Percentiles rank a stretch among this genome's conserved stretches.
Conservation (phyloP, 2,329 filamentous ascomycete genomes). For the Fusarium xylarioides region DNA sequence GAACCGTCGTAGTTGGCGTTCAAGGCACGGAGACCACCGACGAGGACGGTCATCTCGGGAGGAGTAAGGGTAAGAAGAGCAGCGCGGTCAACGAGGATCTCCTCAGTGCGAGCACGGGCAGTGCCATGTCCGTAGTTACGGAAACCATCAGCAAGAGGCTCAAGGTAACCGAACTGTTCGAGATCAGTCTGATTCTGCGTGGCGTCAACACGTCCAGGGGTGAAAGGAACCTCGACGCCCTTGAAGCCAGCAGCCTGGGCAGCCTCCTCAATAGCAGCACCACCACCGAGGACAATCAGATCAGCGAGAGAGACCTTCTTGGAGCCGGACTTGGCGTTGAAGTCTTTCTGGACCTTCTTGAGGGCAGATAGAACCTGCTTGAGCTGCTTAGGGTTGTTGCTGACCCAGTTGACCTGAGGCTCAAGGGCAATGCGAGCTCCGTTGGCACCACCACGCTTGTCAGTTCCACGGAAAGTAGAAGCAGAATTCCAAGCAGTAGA, state of each 20-base stretch:
- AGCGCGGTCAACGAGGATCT: slow-evolving; percentile 76
- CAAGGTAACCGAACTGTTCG: slow-evolving; percentile 69
- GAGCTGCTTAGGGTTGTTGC: slow-evolving; percentile 77
- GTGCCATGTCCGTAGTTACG: slow-evolving; percentile 77
- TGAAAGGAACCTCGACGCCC: slow-evolving; percentile 72
- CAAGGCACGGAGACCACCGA: slow-evolving; percentile 77
- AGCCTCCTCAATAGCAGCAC: slow-evolving; percentile 77
- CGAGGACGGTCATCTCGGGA: slow-evolving; percentile 74
- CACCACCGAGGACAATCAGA: slow-evolving; percentile 78
- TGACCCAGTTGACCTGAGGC: slow-evolving; percentile 76
- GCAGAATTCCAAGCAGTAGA: slow-evolving; percentile 74
- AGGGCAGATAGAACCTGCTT: slow-evolving; percentile 68
- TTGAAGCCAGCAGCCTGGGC: slow-evolving; percentile 55
- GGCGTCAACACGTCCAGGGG: slow-evolving; percentile 76
- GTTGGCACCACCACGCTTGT: slow-evolving; percentile 86
- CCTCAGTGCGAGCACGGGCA: slow-evolving; percentile 69
- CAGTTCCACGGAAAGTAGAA: slow-evolving; percentile 76
- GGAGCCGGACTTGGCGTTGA: slow-evolving; percentile 59
- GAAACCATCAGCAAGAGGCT: slow-evolving; percentile 79
- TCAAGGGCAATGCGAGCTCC: slow-evolving; percentile 79
- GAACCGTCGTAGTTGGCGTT: slow-evolving; percentile 78
- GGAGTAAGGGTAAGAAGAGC: slow-evolving; percentile 75
- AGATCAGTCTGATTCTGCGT: slow-evolving; percentile 76
- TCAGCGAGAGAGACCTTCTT: slow-evolving; percentile 84
- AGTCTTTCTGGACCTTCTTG: slow-evolving; percentile 71